These are phyloP conservation scores for Tolypocladium cylindrosporum DNA, from an alignment of 2,329 filamentous ascomycete species.

Conservation along the genomic window DNA sequence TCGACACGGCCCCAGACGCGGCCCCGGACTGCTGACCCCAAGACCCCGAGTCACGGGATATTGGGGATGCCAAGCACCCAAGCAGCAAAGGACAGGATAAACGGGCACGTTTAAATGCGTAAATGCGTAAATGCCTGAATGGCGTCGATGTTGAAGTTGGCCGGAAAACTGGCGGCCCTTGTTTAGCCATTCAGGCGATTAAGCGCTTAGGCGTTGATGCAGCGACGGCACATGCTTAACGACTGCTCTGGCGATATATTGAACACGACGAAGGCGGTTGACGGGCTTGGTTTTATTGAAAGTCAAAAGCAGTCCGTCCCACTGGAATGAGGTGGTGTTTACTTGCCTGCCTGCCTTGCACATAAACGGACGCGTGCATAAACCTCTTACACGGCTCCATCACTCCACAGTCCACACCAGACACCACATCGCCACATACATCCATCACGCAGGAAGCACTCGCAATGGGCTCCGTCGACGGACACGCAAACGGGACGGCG, in stretches of 20 bases:
- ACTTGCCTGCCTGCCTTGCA: too few relatives aligned
- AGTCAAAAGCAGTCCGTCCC: background rate
- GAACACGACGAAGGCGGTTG: too few relatives aligned
- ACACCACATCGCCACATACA: background rate
- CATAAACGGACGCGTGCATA: background rate
- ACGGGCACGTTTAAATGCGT: background rate
- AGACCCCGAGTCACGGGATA: background rate
- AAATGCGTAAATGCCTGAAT: background rate
- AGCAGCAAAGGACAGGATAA: background rate
- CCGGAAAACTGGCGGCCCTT: background rate
- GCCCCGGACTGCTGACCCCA: background rate
- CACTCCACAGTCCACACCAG: background rate
- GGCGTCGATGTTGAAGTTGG: too few relatives aligned
- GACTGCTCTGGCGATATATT: background rate
- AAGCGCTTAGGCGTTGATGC: background rate
- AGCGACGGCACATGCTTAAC: background rate
- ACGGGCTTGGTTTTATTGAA: background rate
- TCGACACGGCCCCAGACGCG: background rate
- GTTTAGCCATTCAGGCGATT: background rate
- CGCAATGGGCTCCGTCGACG: slow-evolving; percentile 1
- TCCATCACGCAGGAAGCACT: background rate
- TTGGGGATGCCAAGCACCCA: background rate
- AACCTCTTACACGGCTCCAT: background rate
- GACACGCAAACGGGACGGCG: slow-evolving; percentile 5
- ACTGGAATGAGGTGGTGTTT: background rate